Percentiles rank a stretch among this genome's conserved stretches.
These are phyloP conservation scores for Trichocomaceae sp. DNA, from an alignment of 2,329 filamentous ascomycete species.

Conservation along the genomic window DNA sequence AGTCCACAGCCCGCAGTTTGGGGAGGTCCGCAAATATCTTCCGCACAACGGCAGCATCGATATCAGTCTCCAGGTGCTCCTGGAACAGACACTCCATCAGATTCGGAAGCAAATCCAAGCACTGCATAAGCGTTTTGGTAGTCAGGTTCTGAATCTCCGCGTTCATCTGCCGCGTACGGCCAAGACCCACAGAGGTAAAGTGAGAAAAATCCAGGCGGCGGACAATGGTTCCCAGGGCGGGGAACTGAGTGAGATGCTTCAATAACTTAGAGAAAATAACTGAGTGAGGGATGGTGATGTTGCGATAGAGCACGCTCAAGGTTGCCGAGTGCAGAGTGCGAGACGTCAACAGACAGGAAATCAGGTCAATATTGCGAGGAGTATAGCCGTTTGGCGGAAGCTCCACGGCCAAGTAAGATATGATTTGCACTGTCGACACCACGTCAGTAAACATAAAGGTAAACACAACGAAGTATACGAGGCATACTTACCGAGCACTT, in stretches of 20 bases:
- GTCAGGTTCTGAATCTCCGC: constrained; percentile 70
- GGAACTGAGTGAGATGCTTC: constrained; percentile 59
- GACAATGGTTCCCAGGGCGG: constrained; percentile 65
- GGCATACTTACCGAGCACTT: constrained; percentile 60
- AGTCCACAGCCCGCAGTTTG: constrained; percentile 61
- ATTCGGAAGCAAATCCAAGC: constrained; percentile 64
- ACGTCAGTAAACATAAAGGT: not conserved
- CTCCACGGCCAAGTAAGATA: constrained; percentile 67
- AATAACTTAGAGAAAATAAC: constrained; percentile 77
- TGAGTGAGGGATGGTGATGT: constrained; percentile 77
- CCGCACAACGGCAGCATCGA: constrained; percentile 59
- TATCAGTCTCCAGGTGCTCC: constrained; percentile 72
- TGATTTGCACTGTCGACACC: constrained; percentile 56
- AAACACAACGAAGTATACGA: not conserved
- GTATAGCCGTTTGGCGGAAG: constrained; percentile 68
- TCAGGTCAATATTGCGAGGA: constrained; percentile 69
- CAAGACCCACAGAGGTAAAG: constrained; percentile 73
- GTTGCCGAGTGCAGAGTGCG: constrained; percentile 66
- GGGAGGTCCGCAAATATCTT: constrained; percentile 65
- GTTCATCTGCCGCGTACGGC: constrained; percentile 67
- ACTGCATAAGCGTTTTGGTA: constrained; percentile 63
- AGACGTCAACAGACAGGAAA: constrained; percentile 71
- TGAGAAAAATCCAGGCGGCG: constrained; percentile 77
- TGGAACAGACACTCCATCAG: constrained; percentile 72
- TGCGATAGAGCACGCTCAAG: constrained; percentile 66